Evolutionary conservation across 2,329 filamentous ascomycete genomes (phyloP).

Genomic region (Trichoderma atrobrunneum): DNA sequence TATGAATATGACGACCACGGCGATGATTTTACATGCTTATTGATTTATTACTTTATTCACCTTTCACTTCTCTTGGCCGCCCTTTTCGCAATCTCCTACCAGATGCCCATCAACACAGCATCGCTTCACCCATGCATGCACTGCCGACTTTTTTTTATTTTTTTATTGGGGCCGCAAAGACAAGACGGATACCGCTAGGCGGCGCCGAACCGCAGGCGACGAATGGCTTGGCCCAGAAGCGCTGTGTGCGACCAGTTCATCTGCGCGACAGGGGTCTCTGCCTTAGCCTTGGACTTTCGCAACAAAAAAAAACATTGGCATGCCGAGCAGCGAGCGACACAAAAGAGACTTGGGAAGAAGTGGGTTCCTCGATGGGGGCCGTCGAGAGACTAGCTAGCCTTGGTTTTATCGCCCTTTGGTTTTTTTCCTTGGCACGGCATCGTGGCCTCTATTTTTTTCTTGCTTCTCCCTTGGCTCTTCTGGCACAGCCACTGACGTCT

Average conservation of each 20-base stretch:
- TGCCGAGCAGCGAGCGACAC: neutral
- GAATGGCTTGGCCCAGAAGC: neutral
- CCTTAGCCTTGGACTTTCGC: neutral
- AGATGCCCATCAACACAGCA: neutral
- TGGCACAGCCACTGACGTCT: slow-evolving; percentile 18
- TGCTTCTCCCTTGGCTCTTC: neutral
- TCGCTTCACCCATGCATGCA: neutral
- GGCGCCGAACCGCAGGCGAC: neutral
- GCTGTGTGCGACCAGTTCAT: slow-evolving; percentile 6
- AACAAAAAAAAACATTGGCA: neutral
- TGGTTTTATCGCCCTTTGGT: neutral
- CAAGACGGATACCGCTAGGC: slow-evolving; percentile 3
- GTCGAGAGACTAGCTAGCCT: neutral
- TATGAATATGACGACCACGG: slow-evolving; percentile 12
- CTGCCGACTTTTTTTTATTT: neutral
- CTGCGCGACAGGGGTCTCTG: slow-evolving; percentile 11
- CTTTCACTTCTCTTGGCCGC: neutral
- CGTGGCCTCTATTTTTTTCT: neutral
- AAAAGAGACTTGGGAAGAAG: neutral
- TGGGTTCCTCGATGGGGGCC: neutral
- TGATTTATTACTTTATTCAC: neutral
- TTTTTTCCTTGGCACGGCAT: slow-evolving; percentile 1
- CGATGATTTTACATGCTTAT: neutral
- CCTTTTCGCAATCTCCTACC: neutral
- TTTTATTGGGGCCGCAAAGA: neutral